These are phyloP conservation scores for Ophiostoma piceae DNA, from an alignment of 2,329 filamentous ascomycete species.

Conservation along the genomic window DNA sequence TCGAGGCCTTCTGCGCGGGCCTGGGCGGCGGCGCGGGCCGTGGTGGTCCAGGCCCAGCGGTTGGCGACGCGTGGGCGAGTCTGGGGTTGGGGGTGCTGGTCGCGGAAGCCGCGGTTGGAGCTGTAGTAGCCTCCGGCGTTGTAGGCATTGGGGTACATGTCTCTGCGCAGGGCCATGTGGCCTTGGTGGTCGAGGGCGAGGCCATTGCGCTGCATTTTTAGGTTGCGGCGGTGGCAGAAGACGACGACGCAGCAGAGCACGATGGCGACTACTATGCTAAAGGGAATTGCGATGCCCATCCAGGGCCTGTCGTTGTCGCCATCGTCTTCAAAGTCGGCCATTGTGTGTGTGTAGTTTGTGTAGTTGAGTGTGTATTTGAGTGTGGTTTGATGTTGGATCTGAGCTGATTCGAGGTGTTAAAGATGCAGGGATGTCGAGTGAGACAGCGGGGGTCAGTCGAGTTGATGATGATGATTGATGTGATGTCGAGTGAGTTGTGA, in stretches of 20 bases:
- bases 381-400: too few relatives aligned
- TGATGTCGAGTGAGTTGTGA: too few relatives aligned
- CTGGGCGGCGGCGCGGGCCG: background rate
- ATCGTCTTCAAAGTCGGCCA: constrained; percentile 18
- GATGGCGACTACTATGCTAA: constrained; percentile 20
- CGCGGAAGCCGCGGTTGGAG: constrained; percentile 1
- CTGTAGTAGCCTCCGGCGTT: background rate
- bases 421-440: background rate
- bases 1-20: constrained; percentile 29
- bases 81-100: background rate
- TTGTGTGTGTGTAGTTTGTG: constrained; percentile 7
- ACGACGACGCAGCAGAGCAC: constrained; percentile 10
- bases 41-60: constrained; percentile 25
- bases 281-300: constrained; percentile 22
- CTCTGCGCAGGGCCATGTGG: constrained; percentile 22
- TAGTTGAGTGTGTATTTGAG: background rate
- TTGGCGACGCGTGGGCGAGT: constrained; percentile 18
- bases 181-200: constrained; percentile 23
- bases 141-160: constrained; percentile 20
- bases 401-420: background rate
- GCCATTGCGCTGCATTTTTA: background rate
- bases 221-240: constrained; percentile 16
- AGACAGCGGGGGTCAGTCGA: background rate
- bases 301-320: constrained; percentile 14
- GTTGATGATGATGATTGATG: background rate